These are phyloP conservation scores for Anacardium occidentale DNA, from an alignment of 345 rosid genomes.

Conservation along the genomic window DNA sequence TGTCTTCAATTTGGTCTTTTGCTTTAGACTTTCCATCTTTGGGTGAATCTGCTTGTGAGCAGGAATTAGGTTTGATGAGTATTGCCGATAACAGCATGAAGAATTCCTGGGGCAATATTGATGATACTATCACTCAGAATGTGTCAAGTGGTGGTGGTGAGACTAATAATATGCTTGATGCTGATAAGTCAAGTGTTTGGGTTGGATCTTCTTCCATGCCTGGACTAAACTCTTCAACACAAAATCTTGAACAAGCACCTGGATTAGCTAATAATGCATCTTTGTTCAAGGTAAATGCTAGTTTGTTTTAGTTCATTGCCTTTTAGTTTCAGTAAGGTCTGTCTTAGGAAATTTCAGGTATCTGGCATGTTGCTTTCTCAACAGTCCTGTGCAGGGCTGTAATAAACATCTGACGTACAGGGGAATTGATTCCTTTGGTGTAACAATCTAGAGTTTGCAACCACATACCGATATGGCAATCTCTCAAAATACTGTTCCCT, in stretches of 20 bases:
- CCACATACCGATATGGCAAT: neutral
- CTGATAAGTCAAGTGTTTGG: slow-evolving; percentile 37
- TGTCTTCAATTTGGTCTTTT: slow-evolving; percentile 89
- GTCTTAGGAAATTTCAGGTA: slow-evolving; percentile 1
- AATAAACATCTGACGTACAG: too few relatives aligned
- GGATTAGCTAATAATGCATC: slow-evolving; percentile 41
- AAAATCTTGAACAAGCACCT: slow-evolving; percentile 36
- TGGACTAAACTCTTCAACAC: slow-evolving; percentile 37
- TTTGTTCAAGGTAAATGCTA: slow-evolving; percentile 51
- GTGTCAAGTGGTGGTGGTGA: slow-evolving; percentile 32
- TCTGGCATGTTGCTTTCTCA: neutral
- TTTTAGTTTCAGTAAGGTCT: neutral
- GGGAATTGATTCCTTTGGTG: neutral
- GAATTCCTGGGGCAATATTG: slow-evolving; percentile 33
- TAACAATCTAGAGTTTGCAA: neutral
- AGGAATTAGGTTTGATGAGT: slow-evolving; percentile 86
- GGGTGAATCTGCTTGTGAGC: slow-evolving; percentile 63
- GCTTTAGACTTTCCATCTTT: slow-evolving; percentile 48
- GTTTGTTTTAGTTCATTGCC: neutral
- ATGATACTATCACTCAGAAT: slow-evolving; percentile 35
- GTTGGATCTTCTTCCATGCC: slow-evolving; percentile 44
- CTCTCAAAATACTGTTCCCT: neutral
- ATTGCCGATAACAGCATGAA: slow-evolving; percentile 48
- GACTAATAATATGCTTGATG: slow-evolving; percentile 16
- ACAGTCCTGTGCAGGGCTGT: neutral